Evolutionary conservation across 2,329 filamentous ascomycete genomes (phyloP).

Genomic region (Corynespora cassiicola): DNA sequence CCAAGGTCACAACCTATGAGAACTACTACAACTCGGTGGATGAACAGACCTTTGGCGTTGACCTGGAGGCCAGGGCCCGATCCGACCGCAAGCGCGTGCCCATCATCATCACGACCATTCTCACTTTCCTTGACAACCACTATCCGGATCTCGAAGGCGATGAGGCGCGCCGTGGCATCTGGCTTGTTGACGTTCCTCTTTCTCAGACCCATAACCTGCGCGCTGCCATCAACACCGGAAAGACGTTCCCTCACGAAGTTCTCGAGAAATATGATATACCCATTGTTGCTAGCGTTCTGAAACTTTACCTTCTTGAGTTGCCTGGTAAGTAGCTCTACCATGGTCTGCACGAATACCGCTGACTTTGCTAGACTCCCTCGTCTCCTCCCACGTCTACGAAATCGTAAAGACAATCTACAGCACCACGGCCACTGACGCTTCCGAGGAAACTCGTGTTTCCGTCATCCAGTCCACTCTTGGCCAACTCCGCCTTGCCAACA

Average conservation of each 20-base stretch:
- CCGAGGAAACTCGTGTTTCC: slow-evolving; percentile 80
- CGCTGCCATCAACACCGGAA: slow-evolving; percentile 84
- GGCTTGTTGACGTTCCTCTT: slow-evolving; percentile 91
- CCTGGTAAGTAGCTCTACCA: slow-evolving; percentile 68
- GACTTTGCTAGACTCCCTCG: slow-evolving; percentile 78
- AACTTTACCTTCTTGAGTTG: slow-evolving; percentile 92
- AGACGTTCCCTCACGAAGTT: slow-evolving; percentile 74
- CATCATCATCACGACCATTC: slow-evolving; percentile 85
- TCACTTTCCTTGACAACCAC: slow-evolving; percentile 95
- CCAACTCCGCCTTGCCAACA: slow-evolving; percentile 93
- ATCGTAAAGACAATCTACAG: slow-evolving; percentile 98
- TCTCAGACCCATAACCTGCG: slow-evolving; percentile 84
- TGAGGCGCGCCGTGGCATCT: slow-evolving; percentile 88
- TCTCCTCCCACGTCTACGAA: slow-evolving; percentile 97
- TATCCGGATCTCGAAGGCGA: slow-evolving; percentile 98
- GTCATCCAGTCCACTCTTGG: slow-evolving; percentile 96
- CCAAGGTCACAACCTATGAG: slow-evolving; percentile 91
- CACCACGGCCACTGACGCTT: slow-evolving; percentile 69
- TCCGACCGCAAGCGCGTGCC: slow-evolving; percentile 96
- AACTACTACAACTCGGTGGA: slow-evolving; percentile 99
- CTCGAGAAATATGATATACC: slow-evolving; percentile 92
- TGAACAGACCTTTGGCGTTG: slow-evolving; percentile 95
- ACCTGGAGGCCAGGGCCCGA: slow-evolving; percentile 91
- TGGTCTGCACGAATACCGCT: slow-evolving; percentile 16
- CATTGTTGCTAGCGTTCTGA: slow-evolving; percentile 89